phyloP scores from a whole-genome alignment of 169 alveolate species.

The Plasmodium sp. region DNA sequence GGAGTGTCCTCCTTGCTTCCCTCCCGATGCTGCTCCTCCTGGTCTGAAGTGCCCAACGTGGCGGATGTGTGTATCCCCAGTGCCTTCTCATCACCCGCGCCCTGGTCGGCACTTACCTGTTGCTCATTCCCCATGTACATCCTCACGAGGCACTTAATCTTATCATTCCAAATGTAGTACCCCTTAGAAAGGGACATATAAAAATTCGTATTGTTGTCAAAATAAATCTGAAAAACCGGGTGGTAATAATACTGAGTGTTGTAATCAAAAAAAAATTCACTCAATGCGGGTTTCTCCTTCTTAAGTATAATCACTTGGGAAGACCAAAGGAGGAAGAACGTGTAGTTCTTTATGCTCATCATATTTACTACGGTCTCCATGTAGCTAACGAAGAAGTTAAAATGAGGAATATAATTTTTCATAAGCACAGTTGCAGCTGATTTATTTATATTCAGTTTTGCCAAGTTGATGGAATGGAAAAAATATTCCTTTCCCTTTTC shows the following conservation, averaged over 20 bases:
- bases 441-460: slow-evolving; percentile 36
- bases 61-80: neutral
- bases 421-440: slow-evolving; percentile 8
- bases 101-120: neutral
- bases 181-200: slow-evolving; percentile 81
- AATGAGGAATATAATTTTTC: slow-evolving; percentile 44
- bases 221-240: slow-evolving; percentile 72
- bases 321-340: slow-evolving; percentile 43
- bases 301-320: slow-evolving; percentile 59
- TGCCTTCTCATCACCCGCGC: neutral
- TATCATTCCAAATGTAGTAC: slow-evolving; percentile 79
- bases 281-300: slow-evolving; percentile 37
- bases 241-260: slow-evolving; percentile 65
- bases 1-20: neutral
- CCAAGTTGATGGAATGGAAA: slow-evolving; percentile 40
- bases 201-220: slow-evolving; percentile 83
- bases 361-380: slow-evolving; percentile 17
- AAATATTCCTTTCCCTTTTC: slow-evolving; percentile 40
- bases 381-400: slow-evolving; percentile 64
- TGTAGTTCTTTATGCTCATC: slow-evolving; percentile 6
- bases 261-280: slow-evolving; percentile 62
- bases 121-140: slow-evolving; percentile 32
- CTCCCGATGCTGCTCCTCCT: neutral
- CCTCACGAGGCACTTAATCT: slow-evolving; percentile 52
- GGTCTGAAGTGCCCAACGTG: neutral